Percentiles rank a stretch among this genome's conserved stretches.
Evolutionary conservation across 768 basidiomycete genomes (phyloP).

Genomic region (Suillus placidus): DNA sequence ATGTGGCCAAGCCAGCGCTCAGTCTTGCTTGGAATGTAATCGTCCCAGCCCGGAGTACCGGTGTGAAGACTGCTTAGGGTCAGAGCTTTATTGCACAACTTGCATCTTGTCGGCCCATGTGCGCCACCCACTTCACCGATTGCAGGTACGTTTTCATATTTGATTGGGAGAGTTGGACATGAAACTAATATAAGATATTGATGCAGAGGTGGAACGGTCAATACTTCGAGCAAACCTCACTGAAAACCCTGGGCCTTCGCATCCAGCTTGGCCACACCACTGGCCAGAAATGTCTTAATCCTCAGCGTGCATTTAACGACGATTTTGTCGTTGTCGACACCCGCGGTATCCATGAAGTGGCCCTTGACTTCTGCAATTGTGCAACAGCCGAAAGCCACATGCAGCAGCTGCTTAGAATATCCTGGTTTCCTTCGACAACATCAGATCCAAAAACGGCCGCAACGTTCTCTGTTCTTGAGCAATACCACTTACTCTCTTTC

Average conservation of each 20-base stretch:
- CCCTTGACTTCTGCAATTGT: not conserved
- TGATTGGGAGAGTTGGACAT: no score
- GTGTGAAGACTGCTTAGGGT: no score
- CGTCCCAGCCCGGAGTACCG: no score
- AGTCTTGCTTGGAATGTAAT: no score
- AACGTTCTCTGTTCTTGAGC: not conserved
- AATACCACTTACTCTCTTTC: not conserved
- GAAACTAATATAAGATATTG: no score
- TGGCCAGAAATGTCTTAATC: no score
- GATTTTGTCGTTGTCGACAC: not conserved
- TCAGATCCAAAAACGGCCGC: not conserved
- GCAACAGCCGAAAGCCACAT: not conserved
- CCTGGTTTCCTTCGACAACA: not conserved
- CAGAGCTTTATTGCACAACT: no score
- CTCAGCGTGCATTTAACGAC: not conserved
- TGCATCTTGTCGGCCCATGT: no score
- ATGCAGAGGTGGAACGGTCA: not conserved
- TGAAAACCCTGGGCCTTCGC: not conserved
- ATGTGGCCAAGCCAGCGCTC: no score
- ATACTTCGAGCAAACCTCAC: not conserved
- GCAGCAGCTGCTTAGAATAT: not conserved
- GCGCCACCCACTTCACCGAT: no score
- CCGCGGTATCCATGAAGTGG: not conserved
- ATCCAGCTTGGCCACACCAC: not conserved
- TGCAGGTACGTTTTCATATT: no score